Base-by-base conservation (phyloP, 192 early-diverging fungal species). In the Phycomyces nitens region DNA sequence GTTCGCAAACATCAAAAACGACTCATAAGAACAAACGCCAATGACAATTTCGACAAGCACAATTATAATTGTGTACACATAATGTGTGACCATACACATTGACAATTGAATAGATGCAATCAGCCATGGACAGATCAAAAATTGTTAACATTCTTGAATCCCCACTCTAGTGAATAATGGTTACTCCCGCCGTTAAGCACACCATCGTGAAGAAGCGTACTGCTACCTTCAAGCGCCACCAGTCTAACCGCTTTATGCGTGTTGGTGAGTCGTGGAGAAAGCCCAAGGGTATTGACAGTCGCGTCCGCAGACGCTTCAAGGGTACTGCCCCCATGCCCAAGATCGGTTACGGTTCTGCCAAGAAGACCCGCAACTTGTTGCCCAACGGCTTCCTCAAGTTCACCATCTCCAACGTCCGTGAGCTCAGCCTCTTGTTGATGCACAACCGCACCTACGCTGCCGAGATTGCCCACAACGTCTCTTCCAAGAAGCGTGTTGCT, bases 381-480 rank as follows among this genome's bases (percentile, higher is more conserved):
- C 97, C 97, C 73, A 89, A 90, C 82, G 97, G 97, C 60, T 99
- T 99, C 94, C 93, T 92, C 82, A 99, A 99, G 87, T 97, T 95
- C 86, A 70, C 92, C 18, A 86, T 99, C 77, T 81, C 84, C 81
- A 98, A 97, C 87, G 83, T 86, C 61, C 71, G 75, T 71, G 97
- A 99, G 67, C 86, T 99, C 66, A 92, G 98, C 78, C 75, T 95
- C 51, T 87, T 99, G 64, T 84, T 98, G 80, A 98, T 98, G 97
- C 96, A 96, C 87, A 99, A 99, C 95, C 90, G 93, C 74, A 88
- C 88, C 76, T 99, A 92, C 84, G 93, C 95, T 60, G 97, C 95
- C 73, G 96, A 99, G 87, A 97, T 99, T 74, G 96, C 94, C 80
- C 94, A 96, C 89, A 93, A 90, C 83, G 92, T 99, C 69, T 88